Conservation (phyloP, 139 green algal genomes). For the Coccomyxa sp. region DNA sequence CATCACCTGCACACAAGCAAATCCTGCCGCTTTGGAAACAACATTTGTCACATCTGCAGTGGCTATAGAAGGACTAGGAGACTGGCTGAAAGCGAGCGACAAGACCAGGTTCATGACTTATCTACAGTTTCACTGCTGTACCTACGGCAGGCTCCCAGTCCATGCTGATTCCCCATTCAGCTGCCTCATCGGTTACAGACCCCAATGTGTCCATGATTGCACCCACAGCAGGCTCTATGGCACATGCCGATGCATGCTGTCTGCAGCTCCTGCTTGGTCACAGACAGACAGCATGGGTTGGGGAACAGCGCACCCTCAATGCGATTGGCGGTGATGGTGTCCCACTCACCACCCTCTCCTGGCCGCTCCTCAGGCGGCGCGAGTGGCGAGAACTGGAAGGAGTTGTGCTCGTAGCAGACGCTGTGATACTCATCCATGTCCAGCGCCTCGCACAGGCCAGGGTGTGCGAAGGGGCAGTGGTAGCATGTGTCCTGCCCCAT, state of each 20-base stretch:
- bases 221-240: too few relatives aligned
- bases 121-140: too few relatives aligned
- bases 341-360: neutral
- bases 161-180: too few relatives aligned
- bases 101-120: too few relatives aligned
- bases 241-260: too few relatives aligned
- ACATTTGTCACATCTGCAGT: too few relatives aligned
- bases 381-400: constrained; percentile 6
- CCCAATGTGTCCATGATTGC: too few relatives aligned
- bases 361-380: neutral
- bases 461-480: constrained; percentile 1
- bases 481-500: neutral
- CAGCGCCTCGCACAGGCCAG: neutral
- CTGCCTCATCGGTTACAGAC: too few relatives aligned
- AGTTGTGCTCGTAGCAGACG: constrained; percentile 1
- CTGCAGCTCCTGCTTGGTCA: too few relatives aligned
- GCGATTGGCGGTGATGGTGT: neutral
- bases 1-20: constrained; percentile 2
- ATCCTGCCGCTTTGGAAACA: neutral
- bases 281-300: neutral
- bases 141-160: too few relatives aligned
- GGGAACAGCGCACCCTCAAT: neutral
- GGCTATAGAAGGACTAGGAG: too few relatives aligned
- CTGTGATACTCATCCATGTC: neutral
- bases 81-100: too few relatives aligned